These are phyloP conservation scores for Poteriospumella lacustris DNA, from an alignment of 108 stramenopile species.

Conservation along the genomic window DNA sequence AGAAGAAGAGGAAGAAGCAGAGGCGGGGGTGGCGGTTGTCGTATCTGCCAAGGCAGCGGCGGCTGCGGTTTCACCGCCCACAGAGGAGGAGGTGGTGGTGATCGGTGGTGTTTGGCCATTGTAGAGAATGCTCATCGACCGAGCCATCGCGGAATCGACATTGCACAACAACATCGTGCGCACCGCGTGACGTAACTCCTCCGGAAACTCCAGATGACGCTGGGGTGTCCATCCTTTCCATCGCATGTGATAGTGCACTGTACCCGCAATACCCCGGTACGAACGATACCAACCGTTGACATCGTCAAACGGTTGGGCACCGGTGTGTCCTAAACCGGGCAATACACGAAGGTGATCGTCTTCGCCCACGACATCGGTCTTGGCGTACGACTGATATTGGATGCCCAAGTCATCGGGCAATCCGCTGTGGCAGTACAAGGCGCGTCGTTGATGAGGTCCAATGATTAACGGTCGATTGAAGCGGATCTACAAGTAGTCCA, in stretches of 20 bases:
- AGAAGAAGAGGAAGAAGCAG: too few species aligned
- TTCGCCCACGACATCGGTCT: background rate
- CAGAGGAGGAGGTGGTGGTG: too few species aligned
- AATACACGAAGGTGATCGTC: background rate
- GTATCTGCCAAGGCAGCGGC: too few species aligned
- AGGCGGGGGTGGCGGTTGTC: too few species aligned
- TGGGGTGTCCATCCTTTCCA: conserved; percentile 12
- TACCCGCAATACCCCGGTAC: conserved; percentile 18
- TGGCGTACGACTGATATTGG: conserved; percentile 16
- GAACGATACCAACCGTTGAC: conserved; percentile 20
- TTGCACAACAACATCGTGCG: background rate
- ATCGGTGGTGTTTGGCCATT: too few species aligned
- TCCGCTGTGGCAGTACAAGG: conserved; percentile 5
- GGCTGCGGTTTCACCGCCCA: too few species aligned
- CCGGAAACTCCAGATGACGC: background rate
- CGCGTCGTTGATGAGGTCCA: background rate
- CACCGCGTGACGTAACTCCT: background rate
- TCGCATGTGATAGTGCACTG: background rate
- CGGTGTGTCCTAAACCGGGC: conserved; percentile 27
- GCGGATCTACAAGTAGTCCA: background rate
- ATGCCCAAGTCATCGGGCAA: conserved; percentile 27
- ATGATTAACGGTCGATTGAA: background rate
- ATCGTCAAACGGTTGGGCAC: conserved; percentile 15
- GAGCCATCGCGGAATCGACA: too few species aligned
- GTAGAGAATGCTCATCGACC: too few species aligned